phyloP scores from a whole-genome alignment of 1,284 basidiomycete genomes.

The Quambalaria eucalypti region DNA sequence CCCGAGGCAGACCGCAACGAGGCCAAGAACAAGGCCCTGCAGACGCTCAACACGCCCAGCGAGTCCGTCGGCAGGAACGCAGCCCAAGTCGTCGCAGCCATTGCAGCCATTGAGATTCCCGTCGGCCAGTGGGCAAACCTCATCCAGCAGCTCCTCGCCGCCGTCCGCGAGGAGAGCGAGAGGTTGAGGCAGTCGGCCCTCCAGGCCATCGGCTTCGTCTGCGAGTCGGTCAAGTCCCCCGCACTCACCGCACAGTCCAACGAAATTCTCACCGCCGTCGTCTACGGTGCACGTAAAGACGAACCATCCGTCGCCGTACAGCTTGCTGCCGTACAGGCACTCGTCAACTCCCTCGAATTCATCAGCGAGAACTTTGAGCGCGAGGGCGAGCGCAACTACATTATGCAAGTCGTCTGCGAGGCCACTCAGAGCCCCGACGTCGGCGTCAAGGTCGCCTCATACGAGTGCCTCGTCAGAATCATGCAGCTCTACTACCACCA shows the following conservation, averaged over 20 bases:
- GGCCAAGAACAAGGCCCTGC: slow-evolving; percentile 79
- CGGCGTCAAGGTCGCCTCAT: slow-evolving; percentile 50
- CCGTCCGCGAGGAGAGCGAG: slow-evolving; percentile 66
- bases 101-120: slow-evolving; percentile 86
- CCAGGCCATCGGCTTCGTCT: slow-evolving; percentile 92
- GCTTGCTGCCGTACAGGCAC: slow-evolving; percentile 81
- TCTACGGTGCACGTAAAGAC: slow-evolving; percentile 93
- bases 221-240: slow-evolving; percentile 71
- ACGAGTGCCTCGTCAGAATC: slow-evolving; percentile 89
- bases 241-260: slow-evolving; percentile 81
- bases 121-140: slow-evolving; percentile 79
- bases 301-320: slow-evolving; percentile 81
- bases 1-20: slow-evolving; percentile 62
- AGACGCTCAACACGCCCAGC: slow-evolving; percentile 67
- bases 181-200: slow-evolving; percentile 79
- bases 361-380: slow-evolving; percentile 90
- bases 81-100: slow-evolving; percentile 85
- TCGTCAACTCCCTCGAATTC: slow-evolving; percentile 95
- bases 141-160: slow-evolving; percentile 75
- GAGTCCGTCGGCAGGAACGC: slow-evolving; percentile 74
- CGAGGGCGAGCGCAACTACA: slow-evolving; percentile 88
- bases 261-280: slow-evolving; percentile 95
- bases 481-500: slow-evolving; percentile 99
- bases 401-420: slow-evolving; percentile 99
- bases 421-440: slow-evolving; percentile 88